phyloP scores from a whole-genome alignment of 2,329 filamentous ascomycete genomes.

The Cercospora sp. region DNA sequence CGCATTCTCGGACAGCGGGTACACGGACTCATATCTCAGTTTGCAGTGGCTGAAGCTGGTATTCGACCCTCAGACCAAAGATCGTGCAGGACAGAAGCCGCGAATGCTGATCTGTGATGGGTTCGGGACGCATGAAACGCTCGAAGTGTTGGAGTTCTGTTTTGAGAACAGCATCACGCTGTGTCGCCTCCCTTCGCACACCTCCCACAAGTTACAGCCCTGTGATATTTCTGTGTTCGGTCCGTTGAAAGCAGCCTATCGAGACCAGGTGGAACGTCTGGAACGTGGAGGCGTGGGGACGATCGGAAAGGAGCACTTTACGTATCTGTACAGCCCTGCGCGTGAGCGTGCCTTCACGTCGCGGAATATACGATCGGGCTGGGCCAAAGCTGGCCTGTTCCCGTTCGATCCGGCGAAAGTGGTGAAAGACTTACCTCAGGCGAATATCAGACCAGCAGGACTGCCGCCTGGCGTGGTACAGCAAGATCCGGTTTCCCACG shows the following conservation, averaged over 20 bases:
- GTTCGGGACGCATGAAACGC: conserved; percentile 38
- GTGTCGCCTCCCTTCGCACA: conserved; percentile 35
- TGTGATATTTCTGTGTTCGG: neutral
- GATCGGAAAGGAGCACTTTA: conserved; percentile 24
- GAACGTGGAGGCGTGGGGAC: conserved; percentile 11
- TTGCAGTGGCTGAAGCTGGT: conserved; percentile 17
- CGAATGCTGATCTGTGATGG: too few species aligned
- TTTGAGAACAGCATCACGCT: conserved; percentile 40
- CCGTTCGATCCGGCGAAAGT: conserved; percentile 28
- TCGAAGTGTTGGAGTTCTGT: conserved; percentile 31
- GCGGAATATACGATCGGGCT: conserved; percentile 37
- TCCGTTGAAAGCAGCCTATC: conserved; percentile 13
- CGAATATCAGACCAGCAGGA: neutral
- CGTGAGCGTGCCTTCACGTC: conserved; percentile 16
- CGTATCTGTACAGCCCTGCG: conserved; percentile 31
- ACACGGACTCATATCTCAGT: conserved; percentile 27
- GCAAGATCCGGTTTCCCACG: neutral
- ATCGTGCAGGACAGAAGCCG: too few species aligned
- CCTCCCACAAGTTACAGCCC: conserved; percentile 2
- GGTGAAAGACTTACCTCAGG: neutral
- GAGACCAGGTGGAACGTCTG: conserved; percentile 20
- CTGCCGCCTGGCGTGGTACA: neutral
- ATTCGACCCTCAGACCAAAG: too few species aligned
- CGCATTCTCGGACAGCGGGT: neutral
- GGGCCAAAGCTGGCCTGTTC: conserved; percentile 31